Conservation (phyloP, 306 rosid genomes). For the Cucumis melo region DNA sequence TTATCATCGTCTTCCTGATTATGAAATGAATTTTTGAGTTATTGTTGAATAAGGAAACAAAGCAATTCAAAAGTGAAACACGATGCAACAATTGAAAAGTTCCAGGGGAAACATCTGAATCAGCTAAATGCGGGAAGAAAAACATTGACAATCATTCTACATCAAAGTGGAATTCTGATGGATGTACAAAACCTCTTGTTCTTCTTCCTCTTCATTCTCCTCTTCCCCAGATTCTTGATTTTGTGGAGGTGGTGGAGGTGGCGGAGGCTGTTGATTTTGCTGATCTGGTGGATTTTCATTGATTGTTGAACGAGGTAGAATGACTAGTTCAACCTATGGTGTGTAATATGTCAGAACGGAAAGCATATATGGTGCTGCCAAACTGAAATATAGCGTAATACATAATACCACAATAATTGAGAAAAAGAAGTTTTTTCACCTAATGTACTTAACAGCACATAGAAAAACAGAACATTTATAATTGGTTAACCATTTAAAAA, state of each 20-base stretch:
- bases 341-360: slow-evolving; percentile 18
- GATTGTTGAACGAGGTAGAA: slow-evolving; percentile 69
- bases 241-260: slow-evolving; percentile 96
- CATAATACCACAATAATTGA: no score
- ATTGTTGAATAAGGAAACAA: slow-evolving; percentile 5
- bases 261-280: slow-evolving; percentile 93
- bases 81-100: neutral
- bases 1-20: slow-evolving; percentile 58
- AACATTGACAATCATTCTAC: neutral
- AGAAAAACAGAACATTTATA: neutral
- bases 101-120: neutral
- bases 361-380: neutral
- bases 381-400: neutral
- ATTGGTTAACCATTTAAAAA: no score
- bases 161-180: neutral
- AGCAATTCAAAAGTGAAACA: neutral
- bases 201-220: slow-evolving; percentile 75
- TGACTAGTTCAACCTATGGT: slow-evolving; percentile 82
- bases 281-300: slow-evolving; percentile 85
- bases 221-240: slow-evolving; percentile 83
- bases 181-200: slow-evolving; percentile 54
- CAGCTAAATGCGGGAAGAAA: neutral
- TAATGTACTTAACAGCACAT: neutral
- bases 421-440: neutral
- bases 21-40: slow-evolving; percentile 8